Evolutionary conservation across 345 rosid species (phyloP).

Genomic region (Clausena lansium): DNA sequence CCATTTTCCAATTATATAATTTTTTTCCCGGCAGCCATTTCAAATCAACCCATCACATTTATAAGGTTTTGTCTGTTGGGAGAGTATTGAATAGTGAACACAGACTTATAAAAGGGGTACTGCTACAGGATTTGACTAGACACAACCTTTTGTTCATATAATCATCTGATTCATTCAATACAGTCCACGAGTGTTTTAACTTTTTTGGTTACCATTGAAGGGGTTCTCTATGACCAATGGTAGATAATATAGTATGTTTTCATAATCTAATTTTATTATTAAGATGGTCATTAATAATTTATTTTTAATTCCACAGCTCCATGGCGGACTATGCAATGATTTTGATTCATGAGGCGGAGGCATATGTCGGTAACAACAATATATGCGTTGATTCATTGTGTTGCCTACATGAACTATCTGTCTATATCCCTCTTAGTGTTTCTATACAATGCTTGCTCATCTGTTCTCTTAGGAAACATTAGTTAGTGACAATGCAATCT

Average conservation of each 20-base stretch:
- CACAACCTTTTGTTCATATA: neutral
- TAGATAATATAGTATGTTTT: too few species aligned
- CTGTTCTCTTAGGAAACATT: too few species aligned
- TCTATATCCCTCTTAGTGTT: neutral
- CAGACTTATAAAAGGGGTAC: neutral
- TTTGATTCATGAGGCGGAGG: neutral
- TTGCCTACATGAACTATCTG: neutral
- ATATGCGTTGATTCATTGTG: neutral
- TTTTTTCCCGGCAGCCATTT: neutral
- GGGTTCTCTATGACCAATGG: too few species aligned
- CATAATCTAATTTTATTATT: too few species aligned
- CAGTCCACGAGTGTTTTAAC: too few species aligned
- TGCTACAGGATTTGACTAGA: neutral
- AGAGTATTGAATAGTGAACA: too few species aligned
- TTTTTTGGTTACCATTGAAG: too few species aligned
- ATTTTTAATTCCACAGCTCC: neutral
- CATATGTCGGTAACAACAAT: too few species aligned
- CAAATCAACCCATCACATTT: neutral
- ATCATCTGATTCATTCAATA: too few species aligned
- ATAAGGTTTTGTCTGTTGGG: neutral
- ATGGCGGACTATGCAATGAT: neutral
- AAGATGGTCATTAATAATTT: too few species aligned
- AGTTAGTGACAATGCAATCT: neutral
- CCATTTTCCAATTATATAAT: neutral
- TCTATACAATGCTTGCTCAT: too few species aligned